Base-by-base conservation (phyloP, 1,284 basidiomycete genomes). In the Austroboletus olivaceoglutinosus region DNA sequence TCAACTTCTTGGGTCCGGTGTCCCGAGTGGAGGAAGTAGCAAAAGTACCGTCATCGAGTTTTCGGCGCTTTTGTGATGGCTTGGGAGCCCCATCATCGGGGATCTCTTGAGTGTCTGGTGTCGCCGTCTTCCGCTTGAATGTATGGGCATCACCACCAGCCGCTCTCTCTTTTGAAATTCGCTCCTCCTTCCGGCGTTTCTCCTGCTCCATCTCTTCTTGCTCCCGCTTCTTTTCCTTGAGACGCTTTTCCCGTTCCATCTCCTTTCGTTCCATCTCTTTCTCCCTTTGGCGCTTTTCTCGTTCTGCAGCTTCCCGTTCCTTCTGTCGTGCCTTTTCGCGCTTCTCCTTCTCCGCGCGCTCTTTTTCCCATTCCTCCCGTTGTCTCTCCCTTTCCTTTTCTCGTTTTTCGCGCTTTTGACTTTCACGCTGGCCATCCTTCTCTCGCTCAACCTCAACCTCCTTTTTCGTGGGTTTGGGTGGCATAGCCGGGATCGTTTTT, bases 11-110 rank as follows among this genome's bases (percentile, higher is more conserved):
- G 37, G 64, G 65, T 4, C 7, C 62, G 22, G 60, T 48, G 33
- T 73, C 69, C 31, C 58, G 64, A 29, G 30, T 10, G 36, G 47
- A 57, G 4, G 43, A 40, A n/a, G 52, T n/a, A 11, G 52, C 21
- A 7, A 50, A 48, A 46, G 45, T 50, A 33, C 60, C 58, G 5
- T 64, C 63, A 18, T 75, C 75, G 23, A 69, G 66, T 58, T 66
- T 78, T 38, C 75, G 70, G 51, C 69, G 71, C 58, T 78, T 78
- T n/a, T 65, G 56, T 11, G 52, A 46, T n/a, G 52, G 43, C 19
- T 58, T 57, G 23, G 54, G 44, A 4, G 49, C 47, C 0, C 36
- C 5, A 19, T 60, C 58, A 15, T 70, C 67, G 7, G 54, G 59
- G 22, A 60, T 57, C 31, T 53, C 60, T 9, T 63, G 65, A 19